A percentile compares a stretch with the other conserved stretches of the same genome.
Conservation (phyloP, 768 basidiomycete genomes). For the Podaxis sp. region DNA sequence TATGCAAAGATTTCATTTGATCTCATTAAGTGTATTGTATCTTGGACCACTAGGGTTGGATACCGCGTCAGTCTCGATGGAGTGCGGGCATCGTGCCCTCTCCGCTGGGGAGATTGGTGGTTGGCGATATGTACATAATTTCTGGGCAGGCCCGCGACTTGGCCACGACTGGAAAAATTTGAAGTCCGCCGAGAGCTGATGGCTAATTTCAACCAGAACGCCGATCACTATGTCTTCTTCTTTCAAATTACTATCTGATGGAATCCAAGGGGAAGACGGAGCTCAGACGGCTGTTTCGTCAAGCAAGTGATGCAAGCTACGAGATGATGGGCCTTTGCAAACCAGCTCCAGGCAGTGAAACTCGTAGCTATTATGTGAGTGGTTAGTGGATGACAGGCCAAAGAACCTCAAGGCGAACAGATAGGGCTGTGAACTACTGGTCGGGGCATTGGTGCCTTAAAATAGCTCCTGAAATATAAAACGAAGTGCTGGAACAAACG, state of each 20-base stretch:
- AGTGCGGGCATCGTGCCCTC: neutral
- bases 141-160: neutral
- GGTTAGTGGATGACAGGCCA: neutral
- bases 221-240: constrained; percentile 6
- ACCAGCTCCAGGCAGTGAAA: neutral
- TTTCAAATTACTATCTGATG: neutral
- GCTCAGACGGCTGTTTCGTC: neutral
- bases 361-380: neutral
- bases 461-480: neutral
- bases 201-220: neutral
- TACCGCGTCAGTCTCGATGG: neutral
- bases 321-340: neutral
- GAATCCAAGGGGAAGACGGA: neutral
- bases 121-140: neutral
- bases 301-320: neutral
- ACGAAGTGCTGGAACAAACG: neutral
- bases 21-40: constrained; percentile 8
- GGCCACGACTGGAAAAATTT: neutral
- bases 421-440: neutral
- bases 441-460: neutral
- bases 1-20: constrained; percentile 3
- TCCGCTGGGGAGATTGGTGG: neutral
- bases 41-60: neutral
- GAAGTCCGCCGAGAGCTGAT: neutral
- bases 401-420: no score